Conservation (phyloP, 306 rosid species). For the Sophora flavescens region DNA sequence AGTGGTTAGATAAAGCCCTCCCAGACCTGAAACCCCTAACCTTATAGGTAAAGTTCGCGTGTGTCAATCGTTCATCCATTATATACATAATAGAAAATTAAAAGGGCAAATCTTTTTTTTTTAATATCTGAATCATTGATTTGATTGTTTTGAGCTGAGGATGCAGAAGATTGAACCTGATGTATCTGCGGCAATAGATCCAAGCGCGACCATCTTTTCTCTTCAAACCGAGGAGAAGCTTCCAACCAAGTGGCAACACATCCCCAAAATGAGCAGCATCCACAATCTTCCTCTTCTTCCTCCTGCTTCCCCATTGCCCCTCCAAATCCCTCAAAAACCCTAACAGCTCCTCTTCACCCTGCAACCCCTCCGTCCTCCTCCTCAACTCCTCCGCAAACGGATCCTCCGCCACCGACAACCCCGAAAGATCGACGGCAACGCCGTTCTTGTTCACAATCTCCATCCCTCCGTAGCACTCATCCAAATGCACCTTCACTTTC, state of each 20-base stretch:
- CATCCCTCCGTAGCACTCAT: slow-evolving; percentile 53
- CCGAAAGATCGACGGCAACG: slow-evolving; percentile 54
- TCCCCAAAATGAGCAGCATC: slow-evolving; percentile 74
- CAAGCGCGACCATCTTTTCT: slow-evolving; percentile 87
- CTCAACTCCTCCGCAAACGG: slow-evolving; percentile 73
- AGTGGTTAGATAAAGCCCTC: too few species aligned
- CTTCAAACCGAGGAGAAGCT: slow-evolving; percentile 78
- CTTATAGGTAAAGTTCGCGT: too few species aligned
- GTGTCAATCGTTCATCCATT: too few species aligned
- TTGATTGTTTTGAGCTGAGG: too few species aligned
- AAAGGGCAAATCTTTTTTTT: too few species aligned
- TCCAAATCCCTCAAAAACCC: slow-evolving; percentile 80
- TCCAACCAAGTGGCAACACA: slow-evolving; percentile 77
- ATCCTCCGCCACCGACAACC: slow-evolving; percentile 51
- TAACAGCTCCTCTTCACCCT: slow-evolving; percentile 68
- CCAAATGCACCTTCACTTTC: slow-evolving; percentile 58
- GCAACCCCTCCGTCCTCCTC: slow-evolving; percentile 69
- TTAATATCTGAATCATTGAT: background rate
- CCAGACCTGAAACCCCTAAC: too few species aligned
- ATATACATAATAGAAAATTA: too few species aligned
- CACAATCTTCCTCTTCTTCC: slow-evolving; percentile 85
- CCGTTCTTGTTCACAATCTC: slow-evolving; percentile 61
- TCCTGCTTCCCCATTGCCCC: slow-evolving; percentile 88
- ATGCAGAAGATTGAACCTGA: slow-evolving; percentile 57
- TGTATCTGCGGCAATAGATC: slow-evolving; percentile 86